Base-by-base conservation (phyloP, 176 grass and related monocot species). In the Lolium perenne region DNA sequence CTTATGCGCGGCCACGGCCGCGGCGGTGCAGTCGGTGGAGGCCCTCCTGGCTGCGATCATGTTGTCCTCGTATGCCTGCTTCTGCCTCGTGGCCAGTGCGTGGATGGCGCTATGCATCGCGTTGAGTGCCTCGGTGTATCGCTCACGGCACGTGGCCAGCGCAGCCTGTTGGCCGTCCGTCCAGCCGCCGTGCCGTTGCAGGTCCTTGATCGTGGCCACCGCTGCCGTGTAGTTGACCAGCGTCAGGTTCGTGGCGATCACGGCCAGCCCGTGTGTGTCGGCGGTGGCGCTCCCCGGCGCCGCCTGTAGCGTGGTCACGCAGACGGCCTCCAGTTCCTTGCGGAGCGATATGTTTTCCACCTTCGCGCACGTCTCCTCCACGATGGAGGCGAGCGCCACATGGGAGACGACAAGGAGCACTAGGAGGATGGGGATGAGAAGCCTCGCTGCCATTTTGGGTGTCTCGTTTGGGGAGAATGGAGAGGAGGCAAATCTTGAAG, bases 201-300 rank as follows among this genome's bases (percentile, higher is more conserved):
- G 74, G 6, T 2, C 74, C 84, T 87, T 90, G 80, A 83, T 45
- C 38, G 64, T 58, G 13, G 48, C 89, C 84, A 87, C 75, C 74
- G 80, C 89, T 1, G 48, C 84, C 57, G 89, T 90, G 89, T 87
- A 87, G 84, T 87, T 90, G 47, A 74, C 89, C 66, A 90, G 89
- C 56, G 89, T 90, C 80, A 87, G 84, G 74, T 87, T 90, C 56
- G 89, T 90, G 80, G 84, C 80, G 80, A 87, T 79, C 57, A 67
- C 74, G 13, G 89, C 84, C 38, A 90, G 84, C 9, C 80, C 84
- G 66, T 20, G 74, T 48, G 80, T 38, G 66, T 90, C 84, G 65
- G 89, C 84, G 57, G 21, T n/a, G 23, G 1, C 66, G 80, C 89
- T 90, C 56, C 84, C 74, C 0, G 89, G 84, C 23, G 58, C 84